These are phyloP conservation scores for Cladophialophora carrionii DNA, from an alignment of 2,329 filamentous ascomycete species.

Conservation along the genomic window DNA sequence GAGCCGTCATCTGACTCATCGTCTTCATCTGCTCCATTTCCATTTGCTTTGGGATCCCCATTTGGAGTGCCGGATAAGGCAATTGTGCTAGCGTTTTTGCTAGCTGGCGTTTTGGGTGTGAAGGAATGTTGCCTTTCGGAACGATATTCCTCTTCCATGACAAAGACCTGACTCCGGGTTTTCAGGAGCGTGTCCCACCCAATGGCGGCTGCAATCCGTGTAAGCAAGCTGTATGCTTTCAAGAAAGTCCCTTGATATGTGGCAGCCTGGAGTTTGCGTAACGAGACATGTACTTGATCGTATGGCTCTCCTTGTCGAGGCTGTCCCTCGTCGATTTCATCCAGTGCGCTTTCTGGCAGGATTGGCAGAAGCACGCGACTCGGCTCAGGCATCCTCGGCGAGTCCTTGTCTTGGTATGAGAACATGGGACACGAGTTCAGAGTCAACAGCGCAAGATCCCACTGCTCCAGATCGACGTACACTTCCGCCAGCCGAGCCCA, in stretches of 20 bases:
- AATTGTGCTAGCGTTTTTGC: conserved; percentile 77
- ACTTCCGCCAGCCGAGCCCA: conserved; percentile 94
- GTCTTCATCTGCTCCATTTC: conserved; percentile 32
- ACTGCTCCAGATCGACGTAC: conserved; percentile 91
- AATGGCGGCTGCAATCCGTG: conserved; percentile 93
- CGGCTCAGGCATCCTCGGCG: conserved; percentile 90
- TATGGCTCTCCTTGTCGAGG: conserved; percentile 70
- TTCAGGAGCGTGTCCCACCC: conserved; percentile 96
- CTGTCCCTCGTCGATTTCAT: conserved; percentile 93
- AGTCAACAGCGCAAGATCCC: conserved; percentile 92
- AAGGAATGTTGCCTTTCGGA: conserved; percentile 66
- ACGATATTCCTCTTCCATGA: conserved; percentile 99
- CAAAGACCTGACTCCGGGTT: conserved; percentile 94
- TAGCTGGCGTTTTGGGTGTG: conserved; percentile 51
- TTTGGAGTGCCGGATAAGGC: conserved; percentile 71
- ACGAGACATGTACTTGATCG: conserved; percentile 83
- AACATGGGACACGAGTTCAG: conserved; percentile 99
- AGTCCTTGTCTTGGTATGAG: conserved; percentile 98
- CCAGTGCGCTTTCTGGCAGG: conserved; percentile 82
- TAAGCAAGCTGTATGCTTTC: conserved; percentile 90
- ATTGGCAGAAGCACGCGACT: conserved; percentile 85
- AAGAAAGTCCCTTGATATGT: conserved; percentile 94
- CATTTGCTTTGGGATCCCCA: conserved; percentile 46
- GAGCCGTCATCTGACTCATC: conserved; percentile 41
- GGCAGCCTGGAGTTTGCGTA: conserved; percentile 83